These are phyloP conservation scores for Porogramme epimiltina DNA, from an alignment of 1,284 basidiomycete species.

Conservation along the genomic window DNA sequence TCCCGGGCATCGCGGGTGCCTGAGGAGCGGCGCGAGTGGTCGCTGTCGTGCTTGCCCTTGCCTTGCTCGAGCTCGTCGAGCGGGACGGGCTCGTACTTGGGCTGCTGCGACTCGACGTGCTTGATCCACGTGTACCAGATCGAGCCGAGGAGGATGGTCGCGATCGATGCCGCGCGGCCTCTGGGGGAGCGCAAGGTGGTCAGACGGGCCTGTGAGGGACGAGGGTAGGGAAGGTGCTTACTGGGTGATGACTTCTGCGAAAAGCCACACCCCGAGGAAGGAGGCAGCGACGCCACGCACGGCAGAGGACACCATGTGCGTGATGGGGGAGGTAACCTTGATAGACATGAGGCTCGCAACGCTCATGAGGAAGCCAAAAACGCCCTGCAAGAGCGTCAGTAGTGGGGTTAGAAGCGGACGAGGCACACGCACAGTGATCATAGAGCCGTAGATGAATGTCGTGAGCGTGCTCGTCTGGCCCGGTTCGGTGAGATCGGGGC, in stretches of 20 bases:
- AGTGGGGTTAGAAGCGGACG: background rate
- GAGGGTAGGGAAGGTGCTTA: slow-evolving; percentile 37
- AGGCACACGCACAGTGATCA: slow-evolving; percentile 60
- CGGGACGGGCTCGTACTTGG: slow-evolving; percentile 47
- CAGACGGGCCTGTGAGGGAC: background rate
- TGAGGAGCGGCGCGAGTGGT: background rate
- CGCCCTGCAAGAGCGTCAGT: slow-evolving; percentile 49
- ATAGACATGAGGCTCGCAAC: slow-evolving; percentile 88
- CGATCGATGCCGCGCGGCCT: slow-evolving; percentile 79
- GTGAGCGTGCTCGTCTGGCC: slow-evolving; percentile 48
- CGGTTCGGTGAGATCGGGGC: slow-evolving; percentile 37
- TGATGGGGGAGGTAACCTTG: slow-evolving; percentile 90
- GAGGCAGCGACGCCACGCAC: slow-evolving; percentile 83
- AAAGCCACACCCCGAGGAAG: slow-evolving; percentile 73
- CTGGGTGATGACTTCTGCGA: slow-evolving; percentile 75
- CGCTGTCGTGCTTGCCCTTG: slow-evolving; percentile 21
- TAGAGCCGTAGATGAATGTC: slow-evolving; percentile 78
- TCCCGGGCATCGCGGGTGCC: slow-evolving; percentile 15
- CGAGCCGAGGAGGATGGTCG: slow-evolving; percentile 78
- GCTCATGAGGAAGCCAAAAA: slow-evolving; percentile 86
- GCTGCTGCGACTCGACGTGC: slow-evolving; percentile 57
- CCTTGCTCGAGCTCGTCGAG: slow-evolving; percentile 54
- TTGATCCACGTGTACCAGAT: slow-evolving; percentile 88
- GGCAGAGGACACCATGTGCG: slow-evolving; percentile 89
- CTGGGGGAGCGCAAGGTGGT: slow-evolving; percentile 38